phyloP scores from a whole-genome alignment of 306 rosid species.

The Begonia fuchsioides region DNA sequence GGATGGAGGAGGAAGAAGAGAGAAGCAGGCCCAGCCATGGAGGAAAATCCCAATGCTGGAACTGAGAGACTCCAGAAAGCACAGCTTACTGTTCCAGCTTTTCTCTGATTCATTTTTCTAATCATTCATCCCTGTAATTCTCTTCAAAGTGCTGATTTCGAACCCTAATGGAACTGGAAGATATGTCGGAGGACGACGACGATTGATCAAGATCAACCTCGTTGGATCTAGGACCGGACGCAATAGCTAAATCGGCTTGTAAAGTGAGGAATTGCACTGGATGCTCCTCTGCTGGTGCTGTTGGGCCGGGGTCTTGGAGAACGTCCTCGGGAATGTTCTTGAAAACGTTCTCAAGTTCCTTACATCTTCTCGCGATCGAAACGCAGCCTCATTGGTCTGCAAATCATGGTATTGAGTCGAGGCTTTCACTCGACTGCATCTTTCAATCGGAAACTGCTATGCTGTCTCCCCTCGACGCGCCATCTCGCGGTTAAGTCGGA shows the following conservation, averaged over 20 bases:
- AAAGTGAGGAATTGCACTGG: constrained; percentile 33
- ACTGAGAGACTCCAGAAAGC: constrained; percentile 35
- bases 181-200: constrained; percentile 50
- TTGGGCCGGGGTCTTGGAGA: constrained; percentile 30
- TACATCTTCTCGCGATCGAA: constrained; percentile 62
- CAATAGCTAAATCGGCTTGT: constrained; percentile 27
- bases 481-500: constrained; percentile 34
- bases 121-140: constrained; percentile 11
- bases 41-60: constrained; percentile 64
- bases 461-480: constrained; percentile 54
- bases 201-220: constrained; percentile 47
- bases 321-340: too few species aligned
- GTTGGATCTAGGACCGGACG: constrained; percentile 37
- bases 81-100: constrained; percentile 36
- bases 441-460: constrained; percentile 74
- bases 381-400: constrained; percentile 91
- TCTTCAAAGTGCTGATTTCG: constrained; percentile 2
- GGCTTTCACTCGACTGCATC: constrained; percentile 76
- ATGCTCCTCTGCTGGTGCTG: constrained; percentile 11
- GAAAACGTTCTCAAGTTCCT: constrained; percentile 92
- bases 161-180: constrained; percentile 20
- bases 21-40: constrained; percentile 20
- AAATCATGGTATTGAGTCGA: constrained; percentile 82
- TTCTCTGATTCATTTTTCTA: constrained; percentile 30
- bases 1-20: constrained; percentile 29